A percentile compares a stretch with the other conserved stretches of the same genome.
Conservation (phyloP, 139 green algal genomes). For the Chlamydomonas incerta region DNA sequence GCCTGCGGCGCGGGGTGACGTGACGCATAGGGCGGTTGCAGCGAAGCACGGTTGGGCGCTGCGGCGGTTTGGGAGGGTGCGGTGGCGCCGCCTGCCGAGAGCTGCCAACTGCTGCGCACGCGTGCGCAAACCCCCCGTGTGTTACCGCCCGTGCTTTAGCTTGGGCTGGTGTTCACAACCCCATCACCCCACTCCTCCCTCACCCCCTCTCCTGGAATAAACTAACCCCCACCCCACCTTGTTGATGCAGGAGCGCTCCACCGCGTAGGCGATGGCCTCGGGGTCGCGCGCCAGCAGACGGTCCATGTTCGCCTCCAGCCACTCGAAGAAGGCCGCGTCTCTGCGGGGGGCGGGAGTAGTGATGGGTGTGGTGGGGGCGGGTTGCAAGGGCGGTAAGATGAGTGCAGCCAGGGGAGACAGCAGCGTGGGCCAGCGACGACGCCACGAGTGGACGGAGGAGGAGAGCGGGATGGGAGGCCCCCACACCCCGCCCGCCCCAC, state of each 20-base stretch:
- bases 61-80: too few species aligned
- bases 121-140: neutral
- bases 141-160: neutral
- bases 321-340: conserved; percentile 94
- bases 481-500: too few species aligned
- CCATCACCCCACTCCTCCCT: neutral
- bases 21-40: neutral
- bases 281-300: conserved; percentile 86
- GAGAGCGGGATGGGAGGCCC: too few species aligned
- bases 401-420: too few species aligned
- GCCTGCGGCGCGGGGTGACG: neutral
- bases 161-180: neutral
- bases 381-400: too few species aligned
- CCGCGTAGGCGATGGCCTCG: conserved; percentile 89
- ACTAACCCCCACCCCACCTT: too few species aligned
- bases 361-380: too few species aligned
- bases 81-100: too few species aligned
- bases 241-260: conserved; percentile 96
- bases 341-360: conserved; percentile 14
- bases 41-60: neutral
- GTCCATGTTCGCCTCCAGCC: conserved; percentile 95
- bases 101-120: too few species aligned
- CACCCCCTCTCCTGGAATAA: too few species aligned
- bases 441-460: too few species aligned
- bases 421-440: too few species aligned